Evolutionary conservation across 805 yeast genomes (phyloP).

Genomic region (Sugiyamaella chiloensis): DNA sequence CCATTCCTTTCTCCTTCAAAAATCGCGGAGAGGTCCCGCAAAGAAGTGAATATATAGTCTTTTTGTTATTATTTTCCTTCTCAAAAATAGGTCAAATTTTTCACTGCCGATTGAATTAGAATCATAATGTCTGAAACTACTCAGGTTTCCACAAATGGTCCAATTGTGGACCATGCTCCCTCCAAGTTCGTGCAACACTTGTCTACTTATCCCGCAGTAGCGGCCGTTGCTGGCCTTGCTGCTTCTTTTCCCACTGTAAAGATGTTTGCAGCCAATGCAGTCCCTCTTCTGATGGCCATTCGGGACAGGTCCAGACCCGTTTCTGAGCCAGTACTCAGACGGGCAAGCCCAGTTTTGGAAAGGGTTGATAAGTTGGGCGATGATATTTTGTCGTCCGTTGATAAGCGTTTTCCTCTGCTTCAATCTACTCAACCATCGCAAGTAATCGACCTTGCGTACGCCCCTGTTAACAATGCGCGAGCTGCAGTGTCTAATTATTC

Average conservation of each 20-base stretch:
- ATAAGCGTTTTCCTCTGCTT: constrained; percentile 55
- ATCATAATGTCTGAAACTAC: background rate
- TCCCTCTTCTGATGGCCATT: constrained; percentile 50
- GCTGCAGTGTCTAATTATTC: constrained; percentile 35
- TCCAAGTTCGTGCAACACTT: constrained; percentile 47
- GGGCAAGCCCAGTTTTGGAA: constrained; percentile 44
- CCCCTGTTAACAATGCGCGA: constrained; percentile 37
- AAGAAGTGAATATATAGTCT: background rate
- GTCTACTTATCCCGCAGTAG: constrained; percentile 52
- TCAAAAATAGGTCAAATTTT: too few relatives aligned
- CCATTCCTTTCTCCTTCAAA: background rate
- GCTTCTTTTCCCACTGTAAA: constrained; percentile 59
- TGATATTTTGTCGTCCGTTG: constrained; percentile 53
- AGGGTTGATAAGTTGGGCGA: constrained; percentile 56
- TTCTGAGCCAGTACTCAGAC: constrained; percentile 35
- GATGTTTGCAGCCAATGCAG: constrained; percentile 57
- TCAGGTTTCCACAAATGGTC: background rate
- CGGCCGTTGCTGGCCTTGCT: constrained; percentile 55
- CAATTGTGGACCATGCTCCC: constrained; percentile 18
- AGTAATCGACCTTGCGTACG: constrained; percentile 39
- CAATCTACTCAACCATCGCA: constrained; percentile 57
- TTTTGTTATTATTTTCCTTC: too few relatives aligned
- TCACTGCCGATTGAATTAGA: too few relatives aligned
- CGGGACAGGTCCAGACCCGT: constrained; percentile 31
- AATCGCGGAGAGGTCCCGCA: constrained; percentile 2